phyloP scores from a whole-genome alignment of 2,329 filamentous ascomycete genomes.

The Scleromitrula shiraiana region DNA sequence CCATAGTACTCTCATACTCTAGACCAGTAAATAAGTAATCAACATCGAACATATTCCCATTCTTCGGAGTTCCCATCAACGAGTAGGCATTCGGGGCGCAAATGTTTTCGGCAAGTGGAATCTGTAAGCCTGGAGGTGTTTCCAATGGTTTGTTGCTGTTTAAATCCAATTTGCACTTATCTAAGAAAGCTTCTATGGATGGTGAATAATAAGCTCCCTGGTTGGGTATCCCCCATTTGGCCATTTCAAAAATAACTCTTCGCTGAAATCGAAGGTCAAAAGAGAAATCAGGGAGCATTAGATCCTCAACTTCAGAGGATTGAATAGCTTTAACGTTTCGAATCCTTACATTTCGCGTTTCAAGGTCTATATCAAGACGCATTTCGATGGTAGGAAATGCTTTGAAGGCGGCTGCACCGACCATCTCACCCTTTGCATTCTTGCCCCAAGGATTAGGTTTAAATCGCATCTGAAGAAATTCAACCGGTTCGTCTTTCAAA shows the following conservation, averaged over 20 bases:
- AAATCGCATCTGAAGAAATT: constrained; percentile 21
- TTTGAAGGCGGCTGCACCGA: constrained; percentile 18
- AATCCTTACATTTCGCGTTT: constrained; percentile 13
- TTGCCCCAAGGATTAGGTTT: constrained; percentile 25
- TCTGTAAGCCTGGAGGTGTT: constrained; percentile 20
- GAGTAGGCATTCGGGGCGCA: constrained; percentile 7
- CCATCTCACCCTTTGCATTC: background rate
- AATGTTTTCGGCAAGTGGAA: constrained; percentile 24
- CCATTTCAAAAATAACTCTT: constrained; percentile 17
- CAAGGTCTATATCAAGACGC: constrained; percentile 16
- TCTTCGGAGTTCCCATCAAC: background rate
- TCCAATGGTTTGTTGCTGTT: constrained; percentile 12
- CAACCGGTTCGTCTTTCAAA: background rate
- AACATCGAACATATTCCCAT: constrained; percentile 14
- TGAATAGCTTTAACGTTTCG: constrained; percentile 20
- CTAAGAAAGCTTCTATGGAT: constrained; percentile 18
- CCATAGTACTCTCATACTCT: constrained; percentile 21
- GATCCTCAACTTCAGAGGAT: constrained; percentile 17
- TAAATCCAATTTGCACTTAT: constrained; percentile 16
- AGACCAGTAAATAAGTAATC: constrained; percentile 29
- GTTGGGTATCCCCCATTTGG: background rate
- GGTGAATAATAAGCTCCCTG: background rate
- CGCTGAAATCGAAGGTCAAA: constrained; percentile 29
- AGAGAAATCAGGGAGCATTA: constrained; percentile 27
- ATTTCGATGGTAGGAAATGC: constrained; percentile 29